Percentiles rank a stretch among this genome's conserved stretches.
Conservation (phyloP, 2,329 filamentous ascomycete species). For the Cercospora brassicicola region DNA sequence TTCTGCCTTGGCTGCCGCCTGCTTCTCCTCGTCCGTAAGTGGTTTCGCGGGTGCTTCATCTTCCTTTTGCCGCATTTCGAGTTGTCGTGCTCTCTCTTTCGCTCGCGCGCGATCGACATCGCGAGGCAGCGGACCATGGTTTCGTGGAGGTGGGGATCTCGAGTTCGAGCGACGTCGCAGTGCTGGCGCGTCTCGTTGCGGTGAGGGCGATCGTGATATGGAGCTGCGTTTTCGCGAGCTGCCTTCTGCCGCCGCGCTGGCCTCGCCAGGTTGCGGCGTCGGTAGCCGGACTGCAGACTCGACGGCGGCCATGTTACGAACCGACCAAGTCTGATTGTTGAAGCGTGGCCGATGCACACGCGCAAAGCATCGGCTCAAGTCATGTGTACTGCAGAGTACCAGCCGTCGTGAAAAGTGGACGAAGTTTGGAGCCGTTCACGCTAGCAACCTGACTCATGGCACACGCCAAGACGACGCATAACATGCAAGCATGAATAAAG, state of each 20-base stretch:
- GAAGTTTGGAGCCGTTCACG: neutral
- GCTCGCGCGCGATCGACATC: slow-evolving; percentile 54
- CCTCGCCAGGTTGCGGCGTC: slow-evolving; percentile 31
- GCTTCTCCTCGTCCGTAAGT: slow-evolving; percentile 77
- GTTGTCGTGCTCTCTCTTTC: slow-evolving; percentile 55
- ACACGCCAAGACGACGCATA: neutral
- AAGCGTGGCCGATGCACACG: neutral
- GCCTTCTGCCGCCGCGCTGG: slow-evolving; percentile 21
- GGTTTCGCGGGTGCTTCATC: slow-evolving; percentile 53
- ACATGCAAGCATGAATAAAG: neutral
- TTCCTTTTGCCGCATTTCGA: slow-evolving; percentile 44
- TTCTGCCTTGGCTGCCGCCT: slow-evolving; percentile 84
- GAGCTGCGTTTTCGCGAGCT: slow-evolving; percentile 35
- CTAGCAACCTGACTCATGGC: slow-evolving; percentile 1
- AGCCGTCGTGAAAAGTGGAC: slow-evolving; percentile 1
- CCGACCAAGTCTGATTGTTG: neutral
- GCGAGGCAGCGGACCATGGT: slow-evolving; percentile 46
- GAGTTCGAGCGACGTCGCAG: slow-evolving; percentile 36
- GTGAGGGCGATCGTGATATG: slow-evolving; percentile 40
- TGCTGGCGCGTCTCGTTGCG: slow-evolving; percentile 37
- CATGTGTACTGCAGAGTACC: neutral
- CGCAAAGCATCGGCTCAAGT: neutral
- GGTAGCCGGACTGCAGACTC: slow-evolving; percentile 35
- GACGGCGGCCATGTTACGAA: slow-evolving; percentile 20
- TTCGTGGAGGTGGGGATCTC: slow-evolving; percentile 34